phyloP scores from a whole-genome alignment of 352 stramenopile genomes.

The Globisporangium nodosum region DNA sequence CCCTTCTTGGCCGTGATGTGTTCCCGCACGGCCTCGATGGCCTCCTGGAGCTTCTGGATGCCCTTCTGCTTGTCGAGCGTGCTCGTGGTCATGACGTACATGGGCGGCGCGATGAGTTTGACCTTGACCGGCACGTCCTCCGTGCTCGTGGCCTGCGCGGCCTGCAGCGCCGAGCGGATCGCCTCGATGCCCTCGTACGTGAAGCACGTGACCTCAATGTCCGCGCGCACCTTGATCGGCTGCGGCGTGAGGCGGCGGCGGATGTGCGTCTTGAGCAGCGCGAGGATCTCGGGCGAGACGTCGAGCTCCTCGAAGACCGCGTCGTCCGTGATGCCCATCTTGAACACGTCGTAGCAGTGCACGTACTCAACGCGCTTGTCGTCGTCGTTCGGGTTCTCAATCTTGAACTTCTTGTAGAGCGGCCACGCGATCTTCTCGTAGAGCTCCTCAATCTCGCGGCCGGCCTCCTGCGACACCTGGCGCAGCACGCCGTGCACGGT shows the following conservation, averaged over 20 bases:
- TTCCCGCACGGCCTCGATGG: slow-evolving; percentile 93
- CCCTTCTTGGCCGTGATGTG: slow-evolving; percentile 95
- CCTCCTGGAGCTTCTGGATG: slow-evolving; percentile 94
- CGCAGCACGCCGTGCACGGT: slow-evolving; percentile 95
- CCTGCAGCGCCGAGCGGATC: slow-evolving; percentile 95
- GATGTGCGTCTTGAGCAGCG: slow-evolving; percentile 96
- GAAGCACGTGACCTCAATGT: slow-evolving; percentile 99
- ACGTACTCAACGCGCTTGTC: slow-evolving; percentile 91
- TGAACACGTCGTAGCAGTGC: slow-evolving; percentile 99
- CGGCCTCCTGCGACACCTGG: slow-evolving; percentile 80
- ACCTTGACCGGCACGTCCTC: slow-evolving; percentile 96
- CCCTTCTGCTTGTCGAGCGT: slow-evolving; percentile 98
- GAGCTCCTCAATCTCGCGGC: slow-evolving; percentile 70
- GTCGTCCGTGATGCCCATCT: slow-evolving; percentile 93
- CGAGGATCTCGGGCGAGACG: slow-evolving; percentile 78
- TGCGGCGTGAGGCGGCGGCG: slow-evolving; percentile 95
- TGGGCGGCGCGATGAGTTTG: slow-evolving; percentile 98
- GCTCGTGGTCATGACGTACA: slow-evolving; percentile 99
- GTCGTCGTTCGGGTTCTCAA: slow-evolving; percentile 70
- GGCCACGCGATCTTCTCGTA: slow-evolving; percentile 96
- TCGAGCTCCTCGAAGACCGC: slow-evolving; percentile 88
- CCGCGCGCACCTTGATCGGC: slow-evolving; percentile 98
- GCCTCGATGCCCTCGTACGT: slow-evolving; percentile 99
- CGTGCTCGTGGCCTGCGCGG: slow-evolving; percentile 74
- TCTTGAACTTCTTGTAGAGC: slow-evolving; percentile 96